Base-by-base conservation (phyloP, 345 rosid species). In the Citrus reticulata region DNA sequence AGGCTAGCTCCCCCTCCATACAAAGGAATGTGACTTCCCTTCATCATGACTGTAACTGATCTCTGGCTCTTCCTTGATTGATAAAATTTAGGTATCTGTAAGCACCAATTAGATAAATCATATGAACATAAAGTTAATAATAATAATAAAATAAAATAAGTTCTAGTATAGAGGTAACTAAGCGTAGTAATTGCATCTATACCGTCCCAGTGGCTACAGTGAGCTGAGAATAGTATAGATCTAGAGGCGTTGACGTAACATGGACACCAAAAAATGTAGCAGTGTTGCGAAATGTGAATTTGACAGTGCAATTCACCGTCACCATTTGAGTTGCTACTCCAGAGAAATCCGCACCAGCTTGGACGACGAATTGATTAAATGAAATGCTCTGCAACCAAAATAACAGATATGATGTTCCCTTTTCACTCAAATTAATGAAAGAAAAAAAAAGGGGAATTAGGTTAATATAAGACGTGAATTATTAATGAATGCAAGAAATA, bases 281-380 rank as follows among this genome's bases (percentile, higher is more conserved):
- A 1, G 90, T 84, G 80, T 90, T 91, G 1, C 86, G 87, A 73
- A 85, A 93, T 10, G 82, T 89, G 29, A 93, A 83, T 77, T 83
- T 89, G 55, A 88, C 89, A 0, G 88, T 80, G 83, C 88, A 90
- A 79, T 93, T 93, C 83, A 93, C 75, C 2, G 89, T 81, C 84
- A 90, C 89, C 95, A 93, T 89, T 11, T 84, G 86, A 0, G 97
- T 93, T 6, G 91, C 86, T 13, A 93, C 93, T 61, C 95, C 93
- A 0, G 93, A 86, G 74, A 57, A 69, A 78, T 93, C 97, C 58
- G 84, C 65, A 35, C 95, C 97, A 5, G 95, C 95, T 81, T 91
- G 97, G 7, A 93, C 86, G 67, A 54, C 79, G 78, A 90, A 90
- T 78, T 84, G 84, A 63, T 90, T 83, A 74, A 93, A 91, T 24